phyloP scores from a whole-genome alignment of 2,329 filamentous ascomycete genomes.

The Teratosphaeriaceae sp. region DNA sequence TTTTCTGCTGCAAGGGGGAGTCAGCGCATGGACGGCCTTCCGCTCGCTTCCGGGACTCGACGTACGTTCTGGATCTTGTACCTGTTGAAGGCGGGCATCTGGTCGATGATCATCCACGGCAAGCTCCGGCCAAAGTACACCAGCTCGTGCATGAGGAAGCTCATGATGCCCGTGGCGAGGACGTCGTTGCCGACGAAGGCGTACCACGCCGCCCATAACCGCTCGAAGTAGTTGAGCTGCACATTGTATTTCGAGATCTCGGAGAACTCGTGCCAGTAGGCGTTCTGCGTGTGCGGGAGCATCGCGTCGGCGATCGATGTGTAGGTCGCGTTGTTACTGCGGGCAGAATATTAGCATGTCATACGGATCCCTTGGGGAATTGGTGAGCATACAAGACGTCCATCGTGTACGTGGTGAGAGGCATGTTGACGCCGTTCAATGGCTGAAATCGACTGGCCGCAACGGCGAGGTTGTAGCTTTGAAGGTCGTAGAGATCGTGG shows the following conservation, averaged over 20 bases:
- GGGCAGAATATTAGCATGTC: not conserved
- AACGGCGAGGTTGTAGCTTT: too few relatives aligned
- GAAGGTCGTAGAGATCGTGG: too few relatives aligned
- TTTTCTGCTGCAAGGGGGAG: slow-evolving; percentile 54
- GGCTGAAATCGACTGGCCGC: not conserved
- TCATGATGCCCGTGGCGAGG: slow-evolving; percentile 95
- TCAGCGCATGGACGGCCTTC: slow-evolving; percentile 6
- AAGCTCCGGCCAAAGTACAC: slow-evolving; percentile 90
- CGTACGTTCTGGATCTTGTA: slow-evolving; percentile 89
- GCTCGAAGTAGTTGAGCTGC: slow-evolving; percentile 78
- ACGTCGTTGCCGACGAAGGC: slow-evolving; percentile 97
- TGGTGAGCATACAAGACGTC: slow-evolving; percentile 14
- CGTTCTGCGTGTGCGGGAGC: slow-evolving; percentile 40
- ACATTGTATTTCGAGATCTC: slow-evolving; percentile 68
- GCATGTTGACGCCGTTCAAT: slow-evolving; percentile 5
- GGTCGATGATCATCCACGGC: slow-evolving; percentile 89
- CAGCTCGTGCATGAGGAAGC: slow-evolving; percentile 87
- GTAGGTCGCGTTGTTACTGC: slow-evolving; percentile 16
- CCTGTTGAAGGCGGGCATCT: slow-evolving; percentile 77
- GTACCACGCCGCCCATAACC: slow-evolving; percentile 93
- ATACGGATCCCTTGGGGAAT: not conserved
- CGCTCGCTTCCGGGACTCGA: slow-evolving; percentile 12
- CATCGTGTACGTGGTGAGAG: slow-evolving; percentile 14
- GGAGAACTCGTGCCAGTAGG: slow-evolving; percentile 61
- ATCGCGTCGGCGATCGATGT: slow-evolving; percentile 28